Conservation (phyloP, 495 filamentous ascomycete species). For the Venustampulla echinocandica region DNA sequence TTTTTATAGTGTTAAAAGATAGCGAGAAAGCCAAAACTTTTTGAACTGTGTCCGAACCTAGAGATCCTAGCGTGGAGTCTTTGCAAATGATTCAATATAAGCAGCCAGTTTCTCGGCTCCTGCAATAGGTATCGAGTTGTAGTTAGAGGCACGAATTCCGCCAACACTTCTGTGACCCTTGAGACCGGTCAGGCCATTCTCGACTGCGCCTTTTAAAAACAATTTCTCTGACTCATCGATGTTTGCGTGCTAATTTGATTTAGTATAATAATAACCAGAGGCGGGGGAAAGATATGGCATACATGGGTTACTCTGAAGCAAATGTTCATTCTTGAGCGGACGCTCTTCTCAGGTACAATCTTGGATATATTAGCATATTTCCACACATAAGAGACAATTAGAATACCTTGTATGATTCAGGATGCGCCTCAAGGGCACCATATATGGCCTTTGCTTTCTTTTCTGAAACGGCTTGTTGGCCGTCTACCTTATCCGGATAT, state of each 20-base stretch:
- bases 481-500: constrained; percentile 56
- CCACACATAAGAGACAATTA: not conserved
- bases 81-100: constrained; percentile 51
- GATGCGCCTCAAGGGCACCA: constrained; percentile 59
- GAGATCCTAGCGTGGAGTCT: constrained; percentile 12
- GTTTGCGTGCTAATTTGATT: constrained; percentile 5
- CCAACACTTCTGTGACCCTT: constrained; percentile 79
- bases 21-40: too few relatives aligned
- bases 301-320: constrained; percentile 62
- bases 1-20: too few relatives aligned
- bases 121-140: constrained; percentile 53
- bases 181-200: constrained; percentile 54
- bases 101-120: constrained; percentile 50
- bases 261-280: not conserved
- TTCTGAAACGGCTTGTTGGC: constrained; percentile 59
- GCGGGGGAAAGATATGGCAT: not conserved
- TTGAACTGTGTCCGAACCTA: too few relatives aligned
- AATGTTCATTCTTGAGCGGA: constrained; percentile 83
- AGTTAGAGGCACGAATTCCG: constrained; percentile 56
- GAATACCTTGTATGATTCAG: constrained; percentile 23
- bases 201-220: constrained; percentile 65
- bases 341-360: constrained; percentile 61
- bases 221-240: constrained; percentile 52
- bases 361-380: not conserved
- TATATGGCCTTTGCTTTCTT: constrained; percentile 72